Percentiles rank a stretch among this genome's conserved stretches.
Evolutionary conservation across 768 basidiomycete species (phyloP).

Genomic region (Rhodotorula toruloides): DNA sequence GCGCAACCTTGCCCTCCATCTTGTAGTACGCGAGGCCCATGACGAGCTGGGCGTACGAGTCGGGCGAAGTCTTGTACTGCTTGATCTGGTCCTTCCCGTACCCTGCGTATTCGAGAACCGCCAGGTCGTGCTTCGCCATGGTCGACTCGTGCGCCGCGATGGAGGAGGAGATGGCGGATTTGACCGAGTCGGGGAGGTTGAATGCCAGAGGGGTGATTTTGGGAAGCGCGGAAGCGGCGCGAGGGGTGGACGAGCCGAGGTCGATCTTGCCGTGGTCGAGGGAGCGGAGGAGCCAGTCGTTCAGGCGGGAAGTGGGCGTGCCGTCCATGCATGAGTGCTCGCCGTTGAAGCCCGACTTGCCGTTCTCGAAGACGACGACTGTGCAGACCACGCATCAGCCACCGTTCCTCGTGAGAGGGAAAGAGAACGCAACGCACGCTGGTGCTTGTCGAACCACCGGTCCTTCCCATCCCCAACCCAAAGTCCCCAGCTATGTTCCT

Average conservation of each 20-base stretch:
- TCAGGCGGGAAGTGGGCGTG: constrained; percentile 87
- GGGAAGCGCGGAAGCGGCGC: constrained; percentile 33
- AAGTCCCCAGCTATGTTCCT: constrained; percentile 70
- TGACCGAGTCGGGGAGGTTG: constrained; percentile 57
- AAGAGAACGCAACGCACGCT: constrained; percentile 58
- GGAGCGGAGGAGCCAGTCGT: constrained; percentile 82
- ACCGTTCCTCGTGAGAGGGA: not conserved
- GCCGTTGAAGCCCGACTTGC: constrained; percentile 77
- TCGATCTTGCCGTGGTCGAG: constrained; percentile 69
- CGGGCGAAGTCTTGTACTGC: constrained; percentile 55
- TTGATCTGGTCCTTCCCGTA: constrained; percentile 88
- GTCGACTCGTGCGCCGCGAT: constrained; percentile 68
- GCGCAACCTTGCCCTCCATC: constrained; percentile 50
- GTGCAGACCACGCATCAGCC: constrained; percentile 2
- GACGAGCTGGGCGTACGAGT: constrained; percentile 90
- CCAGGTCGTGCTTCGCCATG: constrained; percentile 71
- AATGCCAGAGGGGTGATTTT: constrained; percentile 56
- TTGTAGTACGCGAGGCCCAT: constrained; percentile 95
- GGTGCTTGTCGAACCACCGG: constrained; percentile 95
- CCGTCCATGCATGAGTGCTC: constrained; percentile 60
- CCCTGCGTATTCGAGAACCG: constrained; percentile 76
- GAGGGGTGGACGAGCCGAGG: constrained; percentile 55
- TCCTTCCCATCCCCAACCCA: constrained; percentile 90
- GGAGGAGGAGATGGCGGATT: constrained; percentile 56
- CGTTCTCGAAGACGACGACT: constrained; percentile 94